Percentiles rank a stretch among this genome's conserved stretches.
phyloP scores from a whole-genome alignment of 2,329 filamentous ascomycete genomes.

The Verticillium albo-atrum region DNA sequence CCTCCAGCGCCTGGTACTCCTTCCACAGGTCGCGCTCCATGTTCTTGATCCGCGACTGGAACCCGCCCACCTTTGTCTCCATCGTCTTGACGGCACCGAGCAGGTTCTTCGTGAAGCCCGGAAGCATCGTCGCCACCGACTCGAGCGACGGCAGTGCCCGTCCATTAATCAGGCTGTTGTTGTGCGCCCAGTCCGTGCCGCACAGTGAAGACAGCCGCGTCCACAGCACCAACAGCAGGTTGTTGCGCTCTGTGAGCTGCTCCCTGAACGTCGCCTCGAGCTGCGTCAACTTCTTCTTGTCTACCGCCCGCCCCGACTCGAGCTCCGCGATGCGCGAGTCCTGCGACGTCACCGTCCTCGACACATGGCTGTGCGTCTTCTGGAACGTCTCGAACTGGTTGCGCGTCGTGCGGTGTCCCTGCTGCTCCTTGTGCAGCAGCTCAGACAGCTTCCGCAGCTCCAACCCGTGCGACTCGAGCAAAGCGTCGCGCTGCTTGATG shows the following conservation, averaged over 20 bases:
- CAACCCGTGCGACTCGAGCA: slow-evolving; percentile 83
- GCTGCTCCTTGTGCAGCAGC: slow-evolving; percentile 85
- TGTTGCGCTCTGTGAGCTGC: slow-evolving; percentile 85
- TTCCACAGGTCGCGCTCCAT: slow-evolving; percentile 90
- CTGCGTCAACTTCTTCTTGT: slow-evolving; percentile 69
- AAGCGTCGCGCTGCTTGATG: slow-evolving; percentile 80
- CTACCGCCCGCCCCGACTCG: slow-evolving; percentile 71
- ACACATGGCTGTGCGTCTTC: slow-evolving; percentile 80
- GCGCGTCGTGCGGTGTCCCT: slow-evolving; percentile 79
- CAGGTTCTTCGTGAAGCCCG: slow-evolving; percentile 86
- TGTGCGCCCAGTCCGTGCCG: slow-evolving; percentile 86
- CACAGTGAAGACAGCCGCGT: slow-evolving; percentile 81
- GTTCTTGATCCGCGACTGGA: slow-evolving; percentile 72
- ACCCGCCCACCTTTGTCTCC: slow-evolving; percentile 72
- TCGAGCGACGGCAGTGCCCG: slow-evolving; percentile 79
- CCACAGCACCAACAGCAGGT: slow-evolving; percentile 84
- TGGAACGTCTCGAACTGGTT: slow-evolving; percentile 84
- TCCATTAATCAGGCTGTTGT: slow-evolving; percentile 83
- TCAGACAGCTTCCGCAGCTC: slow-evolving; percentile 83
- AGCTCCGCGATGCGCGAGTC: slow-evolving; percentile 83
- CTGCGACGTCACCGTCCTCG: slow-evolving; percentile 79
- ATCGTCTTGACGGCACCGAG: slow-evolving; percentile 82
- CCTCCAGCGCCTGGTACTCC: slow-evolving; percentile 84
- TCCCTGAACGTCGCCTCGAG: slow-evolving; percentile 81
- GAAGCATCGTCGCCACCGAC: slow-evolving; percentile 77